Percentiles rank a stretch among this genome's conserved stretches.
Evolutionary conservation across 1,284 basidiomycete species (phyloP).

Genomic region (Takashimella koratensis): DNA sequence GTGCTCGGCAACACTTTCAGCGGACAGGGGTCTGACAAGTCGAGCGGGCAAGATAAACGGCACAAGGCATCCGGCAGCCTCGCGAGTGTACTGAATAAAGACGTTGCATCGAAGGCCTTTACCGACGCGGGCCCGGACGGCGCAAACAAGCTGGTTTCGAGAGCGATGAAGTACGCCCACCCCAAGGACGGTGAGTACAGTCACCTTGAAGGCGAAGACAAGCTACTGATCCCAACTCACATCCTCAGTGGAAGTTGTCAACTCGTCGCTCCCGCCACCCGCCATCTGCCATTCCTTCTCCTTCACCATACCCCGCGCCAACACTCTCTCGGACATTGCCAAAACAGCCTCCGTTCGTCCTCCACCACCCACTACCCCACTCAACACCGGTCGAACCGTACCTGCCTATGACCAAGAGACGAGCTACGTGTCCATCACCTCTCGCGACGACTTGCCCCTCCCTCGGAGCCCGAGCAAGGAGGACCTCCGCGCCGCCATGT

Average conservation of each 20-base stretch:
- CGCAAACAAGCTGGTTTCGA: conserved; percentile 69
- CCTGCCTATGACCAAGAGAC: conserved; percentile 14
- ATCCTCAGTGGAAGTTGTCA: conserved; percentile 80
- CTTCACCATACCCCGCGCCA: conserved; percentile 54
- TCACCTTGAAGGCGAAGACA: background rate
- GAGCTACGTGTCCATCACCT: conserved; percentile 40
- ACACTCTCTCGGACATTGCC: conserved; percentile 28
- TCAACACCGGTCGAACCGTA: conserved; percentile 14
- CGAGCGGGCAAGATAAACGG: conserved; percentile 10
- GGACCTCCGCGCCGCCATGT: conserved; percentile 58
- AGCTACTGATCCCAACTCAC: background rate
- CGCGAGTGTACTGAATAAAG: conserved; percentile 10
- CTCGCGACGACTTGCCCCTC: conserved; percentile 52
- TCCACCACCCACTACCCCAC: conserved; percentile 14
- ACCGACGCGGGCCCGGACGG: conserved; percentile 43
- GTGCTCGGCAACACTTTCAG: conserved; percentile 83
- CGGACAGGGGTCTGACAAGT: conserved; percentile 53
- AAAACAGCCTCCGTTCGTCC: conserved; percentile 49
- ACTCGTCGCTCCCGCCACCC: conserved; percentile 82
- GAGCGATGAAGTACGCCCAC: conserved; percentile 72
- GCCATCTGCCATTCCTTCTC: conserved; percentile 91
- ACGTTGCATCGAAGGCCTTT: conserved; percentile 54
- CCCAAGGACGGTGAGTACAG: conserved; percentile 33
- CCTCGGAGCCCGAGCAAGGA: conserved; percentile 52
- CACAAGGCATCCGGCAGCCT: conserved; percentile 28